These are phyloP conservation scores for Keqinozyma sinolaborantium DNA, from an alignment of 1,139 yeast genomes.

Conservation along the genomic window DNA sequence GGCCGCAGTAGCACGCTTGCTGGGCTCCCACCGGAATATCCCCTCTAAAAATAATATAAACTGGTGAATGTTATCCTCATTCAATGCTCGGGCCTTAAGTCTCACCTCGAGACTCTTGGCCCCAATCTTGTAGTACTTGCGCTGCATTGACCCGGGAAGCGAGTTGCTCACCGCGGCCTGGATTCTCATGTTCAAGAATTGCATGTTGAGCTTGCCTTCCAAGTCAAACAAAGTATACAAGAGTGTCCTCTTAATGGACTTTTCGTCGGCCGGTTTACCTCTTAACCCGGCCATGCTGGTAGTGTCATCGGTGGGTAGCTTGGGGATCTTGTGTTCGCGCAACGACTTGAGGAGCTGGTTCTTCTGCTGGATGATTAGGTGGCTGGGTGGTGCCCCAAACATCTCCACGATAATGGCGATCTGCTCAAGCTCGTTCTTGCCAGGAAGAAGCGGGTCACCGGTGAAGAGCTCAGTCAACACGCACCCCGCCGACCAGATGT, in stretches of 20 bases:
- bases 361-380: conserved; percentile 22
- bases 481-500: conserved; percentile 79
- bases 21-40: conserved; percentile 57
- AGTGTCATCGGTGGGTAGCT: conserved; percentile 8
- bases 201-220: conserved; percentile 33
- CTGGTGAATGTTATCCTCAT: conserved; percentile 15
- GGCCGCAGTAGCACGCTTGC: conserved; percentile 37
- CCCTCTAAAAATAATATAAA: conserved; percentile 32
- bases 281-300: conserved; percentile 7
- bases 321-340: conserved; percentile 12
- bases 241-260: conserved; percentile 27
- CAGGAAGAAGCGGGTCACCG: conserved; percentile 70
- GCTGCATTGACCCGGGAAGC: conserved; percentile 13
- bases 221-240: conserved; percentile 38
- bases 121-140: conserved; percentile 23
- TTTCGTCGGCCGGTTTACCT: conserved; percentile 16
- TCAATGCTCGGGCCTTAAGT: conserved; percentile 35
- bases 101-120: conserved; percentile 36
- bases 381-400: conserved; percentile 57
- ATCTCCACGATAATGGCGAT: conserved; percentile 55
- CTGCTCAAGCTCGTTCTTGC: conserved; percentile 66
- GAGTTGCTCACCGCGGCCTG: conserved; percentile 14
- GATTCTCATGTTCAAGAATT: conserved; percentile 23
- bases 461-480: conserved; percentile 62
- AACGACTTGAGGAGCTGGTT: conserved; percentile 16